Percentiles rank a stretch among this genome's conserved stretches.
These are phyloP conservation scores for Komagataea norvegica DNA, from an alignment of 1,139 yeast genomes.

Conservation along the genomic window DNA sequence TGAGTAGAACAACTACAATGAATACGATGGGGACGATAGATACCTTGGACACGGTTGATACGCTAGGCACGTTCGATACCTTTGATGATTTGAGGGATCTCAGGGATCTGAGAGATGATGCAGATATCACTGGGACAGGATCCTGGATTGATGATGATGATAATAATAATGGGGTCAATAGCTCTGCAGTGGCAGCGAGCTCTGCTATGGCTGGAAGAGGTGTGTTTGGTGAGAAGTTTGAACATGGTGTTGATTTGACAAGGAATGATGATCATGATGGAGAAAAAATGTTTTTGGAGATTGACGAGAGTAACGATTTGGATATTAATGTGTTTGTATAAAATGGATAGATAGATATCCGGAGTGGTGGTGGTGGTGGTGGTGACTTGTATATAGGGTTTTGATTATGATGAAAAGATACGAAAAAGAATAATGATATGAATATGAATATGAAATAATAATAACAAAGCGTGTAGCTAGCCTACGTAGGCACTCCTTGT, in stretches of 20 bases:
- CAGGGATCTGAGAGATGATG: too few species aligned
- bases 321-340: background rate
- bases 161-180: background rate
- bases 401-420: too few species aligned
- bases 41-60: slow-evolving; percentile 4
- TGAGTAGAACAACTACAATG: slow-evolving; percentile 5
- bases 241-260: background rate
- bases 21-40: slow-evolving; percentile 4
- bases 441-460: background rate
- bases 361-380: too few species aligned
- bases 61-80: slow-evolving; percentile 4
- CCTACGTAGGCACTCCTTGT: too few species aligned
- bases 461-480: background rate
- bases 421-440: too few species aligned
- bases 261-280: background rate
- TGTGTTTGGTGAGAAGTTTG: too few species aligned
- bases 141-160: too few species aligned
- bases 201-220: too few species aligned
- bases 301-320: background rate
- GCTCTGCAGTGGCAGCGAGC: too few species aligned
- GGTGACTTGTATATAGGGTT: too few species aligned
- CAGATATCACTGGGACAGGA: too few species aligned
- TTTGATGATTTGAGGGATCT: slow-evolving; percentile 1
- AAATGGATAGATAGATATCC: too few species aligned
- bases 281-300: background rate